Conservation (phyloP, 768 basidiomycete genomes). For the Cystofilobasidium capitatum region DNA sequence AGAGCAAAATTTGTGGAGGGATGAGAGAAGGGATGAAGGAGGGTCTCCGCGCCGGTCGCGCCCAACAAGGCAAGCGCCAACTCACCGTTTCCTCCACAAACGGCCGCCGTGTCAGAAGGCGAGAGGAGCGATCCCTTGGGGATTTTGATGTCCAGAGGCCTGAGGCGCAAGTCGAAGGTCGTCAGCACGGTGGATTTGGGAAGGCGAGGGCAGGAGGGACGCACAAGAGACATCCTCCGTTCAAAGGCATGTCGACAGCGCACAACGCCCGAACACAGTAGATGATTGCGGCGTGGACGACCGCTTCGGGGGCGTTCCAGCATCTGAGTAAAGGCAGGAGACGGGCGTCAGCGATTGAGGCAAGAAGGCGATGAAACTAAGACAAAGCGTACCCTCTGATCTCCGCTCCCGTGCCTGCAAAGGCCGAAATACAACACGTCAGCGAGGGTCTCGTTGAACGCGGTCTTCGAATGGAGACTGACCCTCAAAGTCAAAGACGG, state of each 20-base stretch:
- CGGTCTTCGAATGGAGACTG: background rate
- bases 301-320: conserved; percentile 31
- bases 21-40: too few relatives aligned
- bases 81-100: conserved; percentile 26
- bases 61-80: too few relatives aligned
- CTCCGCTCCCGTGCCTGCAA: conserved; percentile 7
- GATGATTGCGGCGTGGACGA: conserved; percentile 31
- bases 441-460: background rate
- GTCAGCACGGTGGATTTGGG: background rate
- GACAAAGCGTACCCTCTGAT: background rate
- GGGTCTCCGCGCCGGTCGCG: too few relatives aligned
- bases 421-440: background rate
- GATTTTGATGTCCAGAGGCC: conserved; percentile 7
- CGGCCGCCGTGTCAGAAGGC: conserved; percentile 27
- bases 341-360: too few relatives aligned
- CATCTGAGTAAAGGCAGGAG: too few relatives aligned
- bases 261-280: conserved; percentile 29
- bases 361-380: too few relatives aligned
- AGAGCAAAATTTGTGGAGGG: too few relatives aligned
- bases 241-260: conserved; percentile 19
- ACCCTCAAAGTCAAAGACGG: conserved; percentile 32
- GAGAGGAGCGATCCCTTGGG: conserved; percentile 27
- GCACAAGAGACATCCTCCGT: conserved; percentile 12
- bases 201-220: conserved; percentile 27
- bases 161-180: background rate